Evolutionary conservation across 768 basidiomycete species (phyloP), one percentile per base, ranked within the genome.

Genomic region (Trametes coccinea): DNA sequence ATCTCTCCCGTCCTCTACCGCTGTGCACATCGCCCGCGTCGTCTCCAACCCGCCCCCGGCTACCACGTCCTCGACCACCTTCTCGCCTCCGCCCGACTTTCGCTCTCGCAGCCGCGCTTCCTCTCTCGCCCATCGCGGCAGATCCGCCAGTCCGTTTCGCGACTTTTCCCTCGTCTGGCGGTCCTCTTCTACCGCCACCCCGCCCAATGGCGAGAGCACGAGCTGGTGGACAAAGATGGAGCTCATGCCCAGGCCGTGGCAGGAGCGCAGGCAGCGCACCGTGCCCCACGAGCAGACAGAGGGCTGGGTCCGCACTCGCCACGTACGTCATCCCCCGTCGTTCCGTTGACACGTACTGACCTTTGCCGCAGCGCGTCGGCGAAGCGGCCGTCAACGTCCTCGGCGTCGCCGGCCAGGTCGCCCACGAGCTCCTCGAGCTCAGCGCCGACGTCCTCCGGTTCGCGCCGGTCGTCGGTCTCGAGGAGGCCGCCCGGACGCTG

Each of bases 381-480:
- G 62, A 69, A 14, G 69, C 70, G 8, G 49, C 59, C 0, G 68
- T 63, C 0, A 74, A 79, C 14, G 76, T 80, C 5, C 71, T 84
- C 33, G 81, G 78, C 39, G 74, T 74, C 2, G 70, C 78, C 0
- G 72, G 69, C 2, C 76, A 80, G 33, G 66, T 82, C 5, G 68
- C 73, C 0, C 83, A 83, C 62, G 84, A 83, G 59, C 71, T 74
- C 0, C 76, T 85, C 33, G 70, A 71, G 34, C 44, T 78, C 1
- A 72, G 77, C 30, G 72, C 77, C 5, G 80, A 83, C 11, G 60
- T 82, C 6, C 74, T 83, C 49, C 67, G 76, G 14, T 76, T 84
- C 29, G 80, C 76, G 0, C 88, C 88, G 5, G 66, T 90, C 10
- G 79, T 82, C 0, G 87, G 86, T 0, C 74, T 90, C 9, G 74